phyloP scores from a whole-genome alignment of 805 yeast genomes.

The Cyberlindnera maclurae region DNA sequence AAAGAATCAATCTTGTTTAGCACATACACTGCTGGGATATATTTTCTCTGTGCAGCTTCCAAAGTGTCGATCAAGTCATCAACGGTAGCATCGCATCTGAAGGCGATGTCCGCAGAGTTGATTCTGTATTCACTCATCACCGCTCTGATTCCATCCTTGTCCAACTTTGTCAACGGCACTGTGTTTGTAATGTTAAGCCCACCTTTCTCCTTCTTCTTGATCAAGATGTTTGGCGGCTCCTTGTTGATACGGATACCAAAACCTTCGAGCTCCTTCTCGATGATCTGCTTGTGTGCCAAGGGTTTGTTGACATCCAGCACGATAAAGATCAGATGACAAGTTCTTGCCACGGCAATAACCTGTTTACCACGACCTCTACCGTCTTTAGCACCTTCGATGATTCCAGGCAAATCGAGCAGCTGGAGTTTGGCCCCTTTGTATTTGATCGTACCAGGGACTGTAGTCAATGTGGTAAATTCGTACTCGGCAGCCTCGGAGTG shows the following conservation, averaged over 20 bases:
- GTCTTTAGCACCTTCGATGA: conserved; percentile 85
- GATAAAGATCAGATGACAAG: conserved; percentile 88
- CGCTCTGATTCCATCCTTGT: conserved; percentile 88
- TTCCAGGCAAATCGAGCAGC: conserved; percentile 89
- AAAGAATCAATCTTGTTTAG: conserved; percentile 94
- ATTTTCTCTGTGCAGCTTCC: conserved; percentile 84
- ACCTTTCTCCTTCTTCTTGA: conserved; percentile 92
- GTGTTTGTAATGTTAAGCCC: conserved; percentile 93
- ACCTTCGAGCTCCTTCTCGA: conserved; percentile 94
- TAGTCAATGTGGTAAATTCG: conserved; percentile 94
- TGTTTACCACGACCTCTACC: conserved; percentile 93
- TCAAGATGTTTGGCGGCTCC: conserved; percentile 85
- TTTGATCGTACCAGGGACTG: conserved; percentile 94
- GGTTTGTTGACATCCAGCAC: conserved; percentile 96
- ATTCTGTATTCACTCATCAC: conserved; percentile 94
- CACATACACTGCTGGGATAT: conserved; percentile 93
- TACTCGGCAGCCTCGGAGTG: conserved; percentile 97
- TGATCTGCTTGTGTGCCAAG: conserved; percentile 84
- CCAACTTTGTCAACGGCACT: conserved; percentile 85
- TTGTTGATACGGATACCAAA: conserved; percentile 93
- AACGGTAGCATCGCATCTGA: conserved; percentile 96
- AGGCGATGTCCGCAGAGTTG: conserved; percentile 92
- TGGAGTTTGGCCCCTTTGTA: conserved; percentile 97
- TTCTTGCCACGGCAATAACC: conserved; percentile 98
- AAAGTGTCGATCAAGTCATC: conserved; percentile 93